Evolutionary conservation across 2,329 filamentous ascomycete genomes (phyloP).

Genomic region (Blastomyces emzantsi): DNA sequence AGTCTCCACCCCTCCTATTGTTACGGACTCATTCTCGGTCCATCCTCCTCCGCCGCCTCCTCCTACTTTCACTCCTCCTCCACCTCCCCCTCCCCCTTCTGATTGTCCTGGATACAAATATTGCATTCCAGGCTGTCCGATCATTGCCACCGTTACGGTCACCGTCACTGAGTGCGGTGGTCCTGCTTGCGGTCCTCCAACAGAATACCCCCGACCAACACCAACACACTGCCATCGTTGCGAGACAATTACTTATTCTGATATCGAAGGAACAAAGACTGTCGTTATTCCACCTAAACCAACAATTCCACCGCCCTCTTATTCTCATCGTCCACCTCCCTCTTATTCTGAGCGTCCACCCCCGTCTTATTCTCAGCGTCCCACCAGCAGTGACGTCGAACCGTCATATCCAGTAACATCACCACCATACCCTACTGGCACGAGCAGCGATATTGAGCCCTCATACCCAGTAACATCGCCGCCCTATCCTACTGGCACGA

Average conservation of each 20-base stretch:
- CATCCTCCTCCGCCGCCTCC: background rate
- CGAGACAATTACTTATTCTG: conserved; percentile 24
- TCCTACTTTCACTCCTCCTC: background rate
- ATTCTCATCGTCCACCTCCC: background rate
- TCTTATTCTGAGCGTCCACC: background rate
- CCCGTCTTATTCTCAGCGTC: background rate
- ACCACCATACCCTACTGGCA: background rate
- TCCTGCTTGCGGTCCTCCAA: background rate
- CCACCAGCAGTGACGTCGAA: too few relatives aligned
- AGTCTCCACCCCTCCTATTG: background rate
- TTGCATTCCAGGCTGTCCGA: conserved; percentile 11
- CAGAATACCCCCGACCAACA: background rate
- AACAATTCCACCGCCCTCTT: background rate
- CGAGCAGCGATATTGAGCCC: too few relatives aligned
- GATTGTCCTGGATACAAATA: conserved; percentile 8
- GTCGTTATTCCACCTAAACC: conserved; percentile 21
- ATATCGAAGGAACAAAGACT: conserved; percentile 21
- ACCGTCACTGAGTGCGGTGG: conserved; percentile 16
- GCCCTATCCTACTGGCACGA: too few relatives aligned
- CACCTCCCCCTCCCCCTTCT: conserved; percentile 9
- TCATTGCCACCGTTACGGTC: conserved; percentile 15
- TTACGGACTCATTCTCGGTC: background rate
- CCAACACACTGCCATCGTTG: conserved; percentile 18
- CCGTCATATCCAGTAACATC: background rate
- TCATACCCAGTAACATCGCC: too few relatives aligned